Evolutionary conservation across 2,329 filamentous ascomycete genomes (phyloP), one percentile per base, ranked within the genome.

Genomic region (Colletotrichum sp.): DNA sequence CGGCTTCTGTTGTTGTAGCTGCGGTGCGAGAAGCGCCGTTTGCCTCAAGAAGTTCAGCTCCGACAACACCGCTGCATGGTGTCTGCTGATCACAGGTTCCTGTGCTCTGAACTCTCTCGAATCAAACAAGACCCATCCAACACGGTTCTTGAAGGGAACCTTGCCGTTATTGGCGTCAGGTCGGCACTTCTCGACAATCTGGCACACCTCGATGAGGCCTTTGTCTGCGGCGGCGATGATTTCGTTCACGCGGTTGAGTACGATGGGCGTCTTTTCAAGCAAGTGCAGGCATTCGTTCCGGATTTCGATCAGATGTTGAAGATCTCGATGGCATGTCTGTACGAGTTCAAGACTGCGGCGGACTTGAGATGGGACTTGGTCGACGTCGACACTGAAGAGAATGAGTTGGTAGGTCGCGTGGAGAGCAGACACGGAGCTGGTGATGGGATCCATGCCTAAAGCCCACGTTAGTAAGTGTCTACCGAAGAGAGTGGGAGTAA

Each of bases 261-360:
- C 78, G 21, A 70, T 71, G 13, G 80, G 79, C 1, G 79, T 79
- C 6, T 76, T 76, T 21, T 79, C 63, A 1, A 83, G 78, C 5
- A 83, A 76, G 5, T 71, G 52, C 4, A 83, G 76, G 15, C 79
- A 80, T 30, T 81, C 77, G 21, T 81, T 80, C 4, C 83, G 81
- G 1, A 84, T 72, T n/a, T 80, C 79, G 49, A 84, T 83, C 21
- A 84, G 79, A n/a, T 82, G 80, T 32, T 83, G 81, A 7, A 84
- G 79, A 63, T 84, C 83, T 8, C 71, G 69, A 34, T 84, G 76
- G 67, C 82, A 84, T n/a, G 80, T 82, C 7, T 80, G 79, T 0
- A 84, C 80, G 9, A 84, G 82, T 28, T 84, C 81, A 18, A 84
- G 77, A 68, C 80, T 81, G 8, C 78, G 77, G 3, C 80, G 79